Base-by-base conservation (phyloP, 2,329 filamentous ascomycete species). In the Mycogone perniciosa region DNA sequence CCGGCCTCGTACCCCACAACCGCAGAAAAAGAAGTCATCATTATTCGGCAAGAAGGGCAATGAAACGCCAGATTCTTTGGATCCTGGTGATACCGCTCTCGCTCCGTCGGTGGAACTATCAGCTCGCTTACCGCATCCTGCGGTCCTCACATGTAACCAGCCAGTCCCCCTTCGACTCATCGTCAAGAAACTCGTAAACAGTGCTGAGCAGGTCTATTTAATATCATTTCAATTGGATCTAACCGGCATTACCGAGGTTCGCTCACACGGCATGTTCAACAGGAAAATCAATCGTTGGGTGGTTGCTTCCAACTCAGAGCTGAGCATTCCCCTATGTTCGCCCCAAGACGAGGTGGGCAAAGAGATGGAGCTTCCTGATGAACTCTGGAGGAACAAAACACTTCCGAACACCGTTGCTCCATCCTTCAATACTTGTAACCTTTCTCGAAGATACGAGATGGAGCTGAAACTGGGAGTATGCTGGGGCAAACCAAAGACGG, bases 391-490 rank as follows among this genome's bases (percentile, higher is more conserved):
- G 55, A 74, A 75, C 38, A 75, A 81, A 45, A 74, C 82, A 1
- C 73, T 97, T 5, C 93, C 92, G 2, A 93, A 89, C 64, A 92
- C 88, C 0, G 82, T 99, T 8, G 85, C 89, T 7, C 93, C 93
- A 0, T 85, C 84, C 0, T 99, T 99, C 64, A 76, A 82, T 44
- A 89, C 90, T 1, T 99, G 93, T 70, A 97, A 97, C 66, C 79
- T 97, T 44, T 79, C 80, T 46, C 81, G 92, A 30, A 77, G 73
- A 46, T 97, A 99, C 66, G 86, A 91, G 64, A 71, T 99, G 35
- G 89, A 96, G 67, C 72, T 96, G 38, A 83, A 84, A 53, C 73
- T 96, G 6, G 89, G 89, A 2, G 67, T 96, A 35, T 82, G 82
- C 51, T 91, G 89, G 76, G 87, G 86, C 6, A 77, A 78, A 31